Evolutionary conservation across 2,329 filamentous ascomycete genomes (phyloP).

Genomic region (Arthroderma sp.): DNA sequence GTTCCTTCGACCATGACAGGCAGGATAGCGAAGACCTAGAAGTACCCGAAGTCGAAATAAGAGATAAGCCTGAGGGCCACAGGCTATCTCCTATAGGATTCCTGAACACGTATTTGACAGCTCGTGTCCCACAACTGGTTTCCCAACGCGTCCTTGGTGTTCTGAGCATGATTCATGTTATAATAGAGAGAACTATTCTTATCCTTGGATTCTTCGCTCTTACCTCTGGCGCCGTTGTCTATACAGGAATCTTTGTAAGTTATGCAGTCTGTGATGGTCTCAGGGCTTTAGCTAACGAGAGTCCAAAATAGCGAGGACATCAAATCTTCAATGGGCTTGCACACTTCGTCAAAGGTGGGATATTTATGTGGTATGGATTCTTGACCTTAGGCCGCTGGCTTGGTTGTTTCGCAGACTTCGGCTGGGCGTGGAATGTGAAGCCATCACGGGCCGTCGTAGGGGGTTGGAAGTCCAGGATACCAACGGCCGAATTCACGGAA

Average conservation of each 20-base stretch:
- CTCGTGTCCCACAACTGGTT: conserved; percentile 44
- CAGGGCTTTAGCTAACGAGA: conserved; percentile 10
- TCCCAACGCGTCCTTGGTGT: conserved; percentile 47
- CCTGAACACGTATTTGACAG: conserved; percentile 42
- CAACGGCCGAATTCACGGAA: conserved; percentile 79
- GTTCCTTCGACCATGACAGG: conserved; percentile 31
- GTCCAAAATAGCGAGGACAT: conserved; percentile 45
- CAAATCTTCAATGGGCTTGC: conserved; percentile 73
- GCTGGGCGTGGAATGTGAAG: conserved; percentile 91
- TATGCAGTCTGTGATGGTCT: not conserved
- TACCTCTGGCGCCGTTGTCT: conserved; percentile 60
- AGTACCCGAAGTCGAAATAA: conserved; percentile 36
- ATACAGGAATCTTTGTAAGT: conserved; percentile 74
- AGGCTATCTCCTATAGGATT: conserved; percentile 37
- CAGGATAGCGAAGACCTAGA: conserved; percentile 27
- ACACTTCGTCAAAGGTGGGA: conserved; percentile 86
- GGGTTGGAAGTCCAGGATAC: conserved; percentile 50
- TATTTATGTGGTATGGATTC: conserved; percentile 89
- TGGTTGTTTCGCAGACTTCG: conserved; percentile 77
- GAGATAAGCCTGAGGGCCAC: conserved; percentile 25
- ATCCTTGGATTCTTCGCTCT: conserved; percentile 65
- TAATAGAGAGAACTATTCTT: conserved; percentile 65
- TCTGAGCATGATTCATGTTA: conserved; percentile 49
- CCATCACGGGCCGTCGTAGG: conserved; percentile 47
- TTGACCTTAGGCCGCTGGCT: conserved; percentile 81